A percentile compares a stretch with the other conserved stretches of the same genome.
phyloP scores from a whole-genome alignment of 208 protist genomes.

The Crithidia fasciculata region DNA sequence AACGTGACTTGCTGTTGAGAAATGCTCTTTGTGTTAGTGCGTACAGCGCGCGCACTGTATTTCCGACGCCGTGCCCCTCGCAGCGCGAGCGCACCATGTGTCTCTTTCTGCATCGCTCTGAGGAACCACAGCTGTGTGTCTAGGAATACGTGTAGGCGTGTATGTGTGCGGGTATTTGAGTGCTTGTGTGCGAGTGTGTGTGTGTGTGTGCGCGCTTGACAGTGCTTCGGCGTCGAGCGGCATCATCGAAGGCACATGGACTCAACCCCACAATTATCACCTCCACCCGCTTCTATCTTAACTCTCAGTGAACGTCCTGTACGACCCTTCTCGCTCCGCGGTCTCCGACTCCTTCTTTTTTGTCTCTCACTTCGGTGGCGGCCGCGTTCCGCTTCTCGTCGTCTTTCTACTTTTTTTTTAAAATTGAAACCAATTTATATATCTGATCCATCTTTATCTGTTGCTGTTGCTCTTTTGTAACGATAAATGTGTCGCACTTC shows the following conservation, averaged over 20 bases:
- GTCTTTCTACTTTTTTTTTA: constrained; percentile 5
- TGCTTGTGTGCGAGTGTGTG: no score
- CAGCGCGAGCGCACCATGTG: no score
- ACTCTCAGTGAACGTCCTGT: constrained; percentile 1
- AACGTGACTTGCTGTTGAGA: no score
- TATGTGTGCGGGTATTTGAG: no score
- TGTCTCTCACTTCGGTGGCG: not conserved
- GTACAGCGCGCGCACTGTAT: not conserved
- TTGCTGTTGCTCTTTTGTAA: not conserved
- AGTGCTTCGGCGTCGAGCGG: no score
- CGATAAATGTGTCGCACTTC: no score
- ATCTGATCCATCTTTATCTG: not conserved
- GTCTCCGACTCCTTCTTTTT: not conserved
- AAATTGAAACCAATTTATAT: not conserved
- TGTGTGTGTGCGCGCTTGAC: no score
- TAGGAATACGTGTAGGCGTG: not conserved
- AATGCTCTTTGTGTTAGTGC: not conserved
- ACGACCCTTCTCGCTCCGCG: no score
- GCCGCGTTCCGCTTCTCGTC: not conserved
- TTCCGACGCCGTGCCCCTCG: not conserved
- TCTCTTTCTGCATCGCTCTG: no score
- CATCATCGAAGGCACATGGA: no score
- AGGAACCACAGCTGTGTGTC: constrained; percentile 3
- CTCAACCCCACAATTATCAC: no score
- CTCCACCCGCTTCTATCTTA: not conserved